phyloP scores from a whole-genome alignment of 2,329 filamentous ascomycete species.

The Trichoderma semiorbis region DNA sequence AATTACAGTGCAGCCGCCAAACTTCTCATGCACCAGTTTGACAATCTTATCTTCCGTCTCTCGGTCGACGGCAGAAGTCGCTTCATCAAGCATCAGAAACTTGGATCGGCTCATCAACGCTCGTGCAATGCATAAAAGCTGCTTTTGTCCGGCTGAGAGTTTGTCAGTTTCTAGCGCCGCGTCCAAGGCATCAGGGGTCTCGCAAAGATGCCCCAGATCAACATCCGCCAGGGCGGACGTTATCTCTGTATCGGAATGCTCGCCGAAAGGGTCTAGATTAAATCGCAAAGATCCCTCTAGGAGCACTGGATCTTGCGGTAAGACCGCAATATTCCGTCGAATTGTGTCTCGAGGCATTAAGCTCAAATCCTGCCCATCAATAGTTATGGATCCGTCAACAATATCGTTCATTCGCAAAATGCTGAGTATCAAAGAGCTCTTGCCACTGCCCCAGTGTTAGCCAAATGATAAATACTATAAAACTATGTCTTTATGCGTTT shows the following conservation, averaged over 20 bases:
- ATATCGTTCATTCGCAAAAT: no score
- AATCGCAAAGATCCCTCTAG: conserved; percentile 39
- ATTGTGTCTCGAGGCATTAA: no score
- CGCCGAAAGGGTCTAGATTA: conserved; percentile 39
- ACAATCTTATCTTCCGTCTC: conserved; percentile 12
- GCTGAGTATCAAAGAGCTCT: no score
- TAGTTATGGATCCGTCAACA: no score
- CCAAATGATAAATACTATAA: no score
- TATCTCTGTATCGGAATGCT: background rate
- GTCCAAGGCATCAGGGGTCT: no score
- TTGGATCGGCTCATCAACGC: background rate
- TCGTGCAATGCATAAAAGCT: conserved; percentile 15
- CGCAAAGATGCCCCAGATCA: no score
- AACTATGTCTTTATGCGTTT: no score
- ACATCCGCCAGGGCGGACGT: no score
- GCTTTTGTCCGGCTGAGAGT: conserved; percentile 17
- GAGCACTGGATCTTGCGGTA: conserved; percentile 54
- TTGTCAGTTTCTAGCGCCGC: background rate
- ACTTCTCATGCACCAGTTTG: conserved; percentile 3
- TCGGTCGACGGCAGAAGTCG: conserved; percentile 15
- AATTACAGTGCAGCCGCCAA: conserved; percentile 1
- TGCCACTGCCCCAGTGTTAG: no score
- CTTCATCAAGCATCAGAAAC: conserved; percentile 17
- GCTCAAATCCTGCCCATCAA: no score
- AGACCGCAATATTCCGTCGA: no score